These are phyloP conservation scores for Corchorus capsularis DNA, from an alignment of 345 rosid species.

Conservation along the genomic window DNA sequence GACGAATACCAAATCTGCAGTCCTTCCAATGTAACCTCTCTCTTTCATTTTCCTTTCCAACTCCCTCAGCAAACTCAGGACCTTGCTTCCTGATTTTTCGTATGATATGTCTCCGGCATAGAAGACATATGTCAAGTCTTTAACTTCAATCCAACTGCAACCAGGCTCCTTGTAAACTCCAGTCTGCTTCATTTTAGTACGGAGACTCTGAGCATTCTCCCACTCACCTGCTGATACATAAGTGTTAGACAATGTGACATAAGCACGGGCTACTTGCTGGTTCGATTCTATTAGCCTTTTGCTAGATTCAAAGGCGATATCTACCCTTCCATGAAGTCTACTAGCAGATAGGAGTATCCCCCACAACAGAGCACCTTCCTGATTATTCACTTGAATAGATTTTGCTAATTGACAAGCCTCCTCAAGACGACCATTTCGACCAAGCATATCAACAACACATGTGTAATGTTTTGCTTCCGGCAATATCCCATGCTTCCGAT, in stretches of 20 bases:
- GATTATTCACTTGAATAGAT: conserved; percentile 38
- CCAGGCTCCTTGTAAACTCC: conserved; percentile 75
- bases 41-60: conserved; percentile 58
- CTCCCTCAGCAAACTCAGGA: conserved; percentile 49
- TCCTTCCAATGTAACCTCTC: conserved; percentile 49
- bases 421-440: conserved; percentile 71
- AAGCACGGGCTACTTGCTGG: conserved; percentile 67
- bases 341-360: conserved; percentile 75
- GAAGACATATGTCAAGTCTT: conserved; percentile 46
- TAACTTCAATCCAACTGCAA: conserved; percentile 79
- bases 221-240: conserved; percentile 64
- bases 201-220: conserved; percentile 52
- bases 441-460: conserved; percentile 82
- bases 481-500: conserved; percentile 42
- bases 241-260: conserved; percentile 71
- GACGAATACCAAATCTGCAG: conserved; percentile 45
- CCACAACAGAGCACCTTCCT: conserved; percentile 72
- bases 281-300: conserved; percentile 50
- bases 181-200: conserved; percentile 59
- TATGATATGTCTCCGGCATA: conserved; percentile 56
- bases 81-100: conserved; percentile 39
- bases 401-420: conserved; percentile 66
- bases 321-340: conserved; percentile 71
- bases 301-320: conserved; percentile 65
- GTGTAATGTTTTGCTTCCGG: conserved; percentile 68